phyloP scores from a whole-genome alignment of 1,284 basidiomycete genomes.

The Caloboletus firmus region DNA sequence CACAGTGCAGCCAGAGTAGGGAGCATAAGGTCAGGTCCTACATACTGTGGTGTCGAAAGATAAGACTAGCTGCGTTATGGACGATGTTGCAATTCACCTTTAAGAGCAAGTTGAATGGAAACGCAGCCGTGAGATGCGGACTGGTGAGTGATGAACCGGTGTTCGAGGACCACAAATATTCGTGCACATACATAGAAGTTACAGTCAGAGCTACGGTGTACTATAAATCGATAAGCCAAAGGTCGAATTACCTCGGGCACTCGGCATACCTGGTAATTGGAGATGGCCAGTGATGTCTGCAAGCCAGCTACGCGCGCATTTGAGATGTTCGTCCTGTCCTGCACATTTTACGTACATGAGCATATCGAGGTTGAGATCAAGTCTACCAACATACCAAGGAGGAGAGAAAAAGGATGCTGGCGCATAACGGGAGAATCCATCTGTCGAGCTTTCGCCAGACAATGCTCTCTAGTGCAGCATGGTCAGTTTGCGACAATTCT shows the following conservation, averaged over 20 bases:
- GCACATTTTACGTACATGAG: neutral
- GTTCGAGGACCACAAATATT: neutral
- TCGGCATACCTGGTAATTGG: slow-evolving; percentile 42
- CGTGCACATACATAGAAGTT: slow-evolving; percentile 46
- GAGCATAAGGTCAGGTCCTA: slow-evolving; percentile 58
- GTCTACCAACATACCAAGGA: slow-evolving; percentile 42
- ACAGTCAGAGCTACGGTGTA: slow-evolving; percentile 56
- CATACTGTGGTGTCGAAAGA: slow-evolving; percentile 35
- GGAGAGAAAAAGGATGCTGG: slow-evolving; percentile 49
- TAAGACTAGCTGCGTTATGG: neutral
- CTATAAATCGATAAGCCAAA: slow-evolving; percentile 14
- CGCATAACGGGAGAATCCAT: slow-evolving; percentile 50
- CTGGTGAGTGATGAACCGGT: slow-evolving; percentile 28
- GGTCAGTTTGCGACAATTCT: slow-evolving; percentile 8
- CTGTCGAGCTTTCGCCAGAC: slow-evolving; percentile 52
- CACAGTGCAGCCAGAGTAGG: slow-evolving; percentile 56
- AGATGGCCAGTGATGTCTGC: slow-evolving; percentile 50
- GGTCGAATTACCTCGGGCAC: neutral
- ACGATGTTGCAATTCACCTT: slow-evolving; percentile 38
- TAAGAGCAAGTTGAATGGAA: slow-evolving; percentile 59
- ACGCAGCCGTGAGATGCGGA: slow-evolving; percentile 55
- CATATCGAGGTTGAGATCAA: neutral
- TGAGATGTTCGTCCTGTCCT: slow-evolving; percentile 49
- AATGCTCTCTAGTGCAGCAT: slow-evolving; percentile 28
- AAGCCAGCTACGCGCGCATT: slow-evolving; percentile 63